Evolutionary conservation across 148 eudicot species (phyloP).

Genomic region (Drosera capensis): DNA sequence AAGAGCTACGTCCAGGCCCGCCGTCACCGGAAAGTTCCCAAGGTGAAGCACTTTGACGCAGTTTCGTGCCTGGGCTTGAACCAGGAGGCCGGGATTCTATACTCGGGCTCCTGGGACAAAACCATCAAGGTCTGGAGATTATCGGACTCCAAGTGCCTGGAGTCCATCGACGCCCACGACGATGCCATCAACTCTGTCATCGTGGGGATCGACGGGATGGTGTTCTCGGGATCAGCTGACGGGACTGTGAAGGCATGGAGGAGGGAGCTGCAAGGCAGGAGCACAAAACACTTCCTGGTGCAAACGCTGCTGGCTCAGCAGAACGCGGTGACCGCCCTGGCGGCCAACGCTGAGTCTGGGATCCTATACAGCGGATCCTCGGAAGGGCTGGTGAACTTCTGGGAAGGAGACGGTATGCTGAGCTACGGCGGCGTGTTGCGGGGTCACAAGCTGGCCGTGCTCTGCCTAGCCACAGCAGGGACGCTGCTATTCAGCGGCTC

Average conservation of each 20-base stretch:
- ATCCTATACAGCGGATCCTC: slow-evolving; percentile 45
- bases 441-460: slow-evolving; percentile 55
- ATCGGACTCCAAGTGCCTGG: slow-evolving; percentile 60
- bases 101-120: slow-evolving; percentile 91
- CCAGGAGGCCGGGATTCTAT: slow-evolving; percentile 33
- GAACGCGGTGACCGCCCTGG: slow-evolving; percentile 56
- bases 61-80: slow-evolving; percentile 63
- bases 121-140: slow-evolving; percentile 69
- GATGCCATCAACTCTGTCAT: slow-evolving; percentile 62
- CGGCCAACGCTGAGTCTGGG: slow-evolving; percentile 11
- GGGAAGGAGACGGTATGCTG: slow-evolving; percentile 34
- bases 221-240: slow-evolving; percentile 76
- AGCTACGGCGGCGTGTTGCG: slow-evolving; percentile 39
- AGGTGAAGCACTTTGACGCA: slow-evolving; percentile 56
- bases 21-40: slow-evolving; percentile 34
- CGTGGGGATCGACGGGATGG: slow-evolving; percentile 33
- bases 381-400: slow-evolving; percentile 50
- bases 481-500: slow-evolving; percentile 66
- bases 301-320: slow-evolving; percentile 41
- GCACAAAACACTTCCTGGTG: slow-evolving; percentile 25
- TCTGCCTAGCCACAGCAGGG: slow-evolving; percentile 48
- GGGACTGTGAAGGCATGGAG: slow-evolving; percentile 78
- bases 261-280: slow-evolving; percentile 26
- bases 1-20: slow-evolving; percentile 42
- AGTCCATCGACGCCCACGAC: slow-evolving; percentile 52